Percentiles rank a stretch among this genome's conserved stretches.
Conservation (phyloP, 2,329 filamentous ascomycete genomes). For the Cordyceps cicadae region DNA sequence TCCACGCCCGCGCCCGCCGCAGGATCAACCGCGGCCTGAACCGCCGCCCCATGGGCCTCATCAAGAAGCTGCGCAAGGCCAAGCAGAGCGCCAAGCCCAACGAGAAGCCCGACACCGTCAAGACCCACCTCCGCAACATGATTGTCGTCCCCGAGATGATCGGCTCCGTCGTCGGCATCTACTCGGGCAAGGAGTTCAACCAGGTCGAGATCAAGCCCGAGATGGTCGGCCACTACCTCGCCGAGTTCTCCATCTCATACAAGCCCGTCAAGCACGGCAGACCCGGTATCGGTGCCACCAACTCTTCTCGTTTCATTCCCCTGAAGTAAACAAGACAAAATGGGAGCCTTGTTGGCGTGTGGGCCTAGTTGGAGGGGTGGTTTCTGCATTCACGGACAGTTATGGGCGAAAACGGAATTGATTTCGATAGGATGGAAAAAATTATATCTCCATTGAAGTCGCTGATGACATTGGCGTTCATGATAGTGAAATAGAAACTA, state of each 20-base stretch:
- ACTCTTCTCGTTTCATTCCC: slow-evolving; percentile 99
- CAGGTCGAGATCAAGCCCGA: slow-evolving; percentile 99
- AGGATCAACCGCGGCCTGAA: slow-evolving; percentile 99
- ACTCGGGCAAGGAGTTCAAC: slow-evolving; percentile 99
- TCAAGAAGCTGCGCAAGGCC: slow-evolving; percentile 99
- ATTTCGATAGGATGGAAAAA: slow-evolving; percentile 41
- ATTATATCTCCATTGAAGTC: slow-evolving; percentile 33
- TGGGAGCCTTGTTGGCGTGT: slow-evolving; percentile 17
- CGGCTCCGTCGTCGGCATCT: slow-evolving; percentile 95
- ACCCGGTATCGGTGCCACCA: slow-evolving; percentile 99
- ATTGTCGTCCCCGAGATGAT: slow-evolving; percentile 99
- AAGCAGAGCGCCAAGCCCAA: slow-evolving; percentile 99
- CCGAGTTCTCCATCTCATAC: slow-evolving; percentile 99
- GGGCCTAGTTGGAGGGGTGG: slow-evolving; percentile 33
- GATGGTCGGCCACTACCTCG: slow-evolving; percentile 99
- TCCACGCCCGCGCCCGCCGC: slow-evolving; percentile 96
- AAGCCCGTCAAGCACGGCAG: slow-evolving; percentile 99
- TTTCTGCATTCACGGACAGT: slow-evolving; percentile 51
- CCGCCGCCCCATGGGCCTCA: slow-evolving; percentile 99
- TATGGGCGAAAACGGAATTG: slow-evolving; percentile 46
- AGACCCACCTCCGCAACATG: slow-evolving; percentile 99
- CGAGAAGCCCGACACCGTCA: slow-evolving; percentile 99
- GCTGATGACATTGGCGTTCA: slow-evolving; percentile 38
- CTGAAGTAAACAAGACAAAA: slow-evolving; percentile 81
- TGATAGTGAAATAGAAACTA: slow-evolving; percentile 34